Evolutionary conservation across 257 asterid species (phyloP).

Genomic region (Craterostigma plantagineum): DNA sequence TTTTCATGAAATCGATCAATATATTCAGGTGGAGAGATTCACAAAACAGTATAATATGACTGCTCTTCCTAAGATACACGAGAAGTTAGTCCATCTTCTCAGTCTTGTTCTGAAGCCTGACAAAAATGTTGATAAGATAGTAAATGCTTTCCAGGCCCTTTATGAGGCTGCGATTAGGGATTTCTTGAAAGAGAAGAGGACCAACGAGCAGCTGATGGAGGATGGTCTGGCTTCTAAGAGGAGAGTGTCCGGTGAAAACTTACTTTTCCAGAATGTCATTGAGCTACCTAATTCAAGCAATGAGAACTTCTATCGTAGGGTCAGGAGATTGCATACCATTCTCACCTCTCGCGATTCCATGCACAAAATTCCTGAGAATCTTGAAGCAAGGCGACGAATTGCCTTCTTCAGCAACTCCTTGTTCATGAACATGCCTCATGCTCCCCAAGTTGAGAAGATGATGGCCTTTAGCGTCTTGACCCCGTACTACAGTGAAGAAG

Average conservation of each 20-base stretch:
- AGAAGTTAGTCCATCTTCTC: conserved; percentile 30
- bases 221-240: conserved; percentile 47
- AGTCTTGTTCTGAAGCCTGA: conserved; percentile 39
- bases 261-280: conserved; percentile 55
- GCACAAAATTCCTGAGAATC: conserved; percentile 58
- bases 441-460: conserved; percentile 87
- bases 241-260: conserved; percentile 10
- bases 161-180: conserved; percentile 65
- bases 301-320: conserved; percentile 49
- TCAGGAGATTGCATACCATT: conserved; percentile 63
- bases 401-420: conserved; percentile 86
- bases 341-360: conserved; percentile 67
- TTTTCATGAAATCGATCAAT: conserved; percentile 39
- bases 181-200: conserved; percentile 47
- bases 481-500: conserved; percentile 92
- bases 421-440: conserved; percentile 96
- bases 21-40: conserved; percentile 38
- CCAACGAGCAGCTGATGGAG: conserved; percentile 33
- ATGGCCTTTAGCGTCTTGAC: conserved; percentile 94
- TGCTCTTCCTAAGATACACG: conserved; percentile 44
- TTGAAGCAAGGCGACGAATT: conserved; percentile 62
- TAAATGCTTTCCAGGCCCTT: conserved; percentile 58
- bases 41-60: conserved; percentile 33
- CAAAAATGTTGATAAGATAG: conserved; percentile 36
- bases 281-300: conserved; percentile 43